Percentiles rank a stretch among this genome's conserved stretches.
These are phyloP conservation scores for Platanthera zijinensis DNA, from an alignment of 106 monocot genomes.

Conservation along the genomic window DNA sequence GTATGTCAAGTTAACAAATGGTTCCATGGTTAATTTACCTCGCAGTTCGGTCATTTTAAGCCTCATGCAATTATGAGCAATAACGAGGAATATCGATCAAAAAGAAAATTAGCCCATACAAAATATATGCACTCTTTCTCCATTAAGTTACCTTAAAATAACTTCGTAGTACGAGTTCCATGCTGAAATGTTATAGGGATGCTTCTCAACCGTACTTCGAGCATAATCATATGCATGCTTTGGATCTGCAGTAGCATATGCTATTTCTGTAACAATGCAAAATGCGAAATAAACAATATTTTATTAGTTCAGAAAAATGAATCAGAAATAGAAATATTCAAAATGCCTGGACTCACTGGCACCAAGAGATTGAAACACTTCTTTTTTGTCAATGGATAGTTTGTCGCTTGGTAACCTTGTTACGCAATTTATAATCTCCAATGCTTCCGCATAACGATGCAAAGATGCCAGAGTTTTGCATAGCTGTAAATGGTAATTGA, in stretches of 20 bases:
- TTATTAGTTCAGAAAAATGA: neutral
- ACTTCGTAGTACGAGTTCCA: constrained; percentile 97
- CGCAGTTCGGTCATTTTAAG: neutral
- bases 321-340: constrained; percentile 4
- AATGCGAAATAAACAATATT: neutral
- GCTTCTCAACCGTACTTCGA: constrained; percentile 56
- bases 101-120: neutral
- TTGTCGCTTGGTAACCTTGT: constrained; percentile 34
- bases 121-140: neutral
- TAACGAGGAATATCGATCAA: neutral
- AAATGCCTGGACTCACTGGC: constrained; percentile 48
- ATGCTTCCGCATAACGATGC: constrained; percentile 57
- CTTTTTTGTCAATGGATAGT: constrained; percentile 56
- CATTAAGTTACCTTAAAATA: constrained; percentile 59
- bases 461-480: constrained; percentile 63
- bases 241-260: constrained; percentile 68
- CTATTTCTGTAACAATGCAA: constrained; percentile 61
- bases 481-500: constrained; percentile 31
- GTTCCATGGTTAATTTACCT: no score
- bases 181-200: constrained; percentile 68
- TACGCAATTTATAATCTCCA: constrained; percentile 60
- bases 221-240: constrained; percentile 88
- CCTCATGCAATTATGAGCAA: neutral
- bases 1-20: no score
- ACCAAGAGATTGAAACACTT: constrained; percentile 72